Evolutionary conservation across 257 asterid genomes (phyloP), one percentile per base, ranked within the genome.

Genomic region (Capsicum rhomboideum): DNA sequence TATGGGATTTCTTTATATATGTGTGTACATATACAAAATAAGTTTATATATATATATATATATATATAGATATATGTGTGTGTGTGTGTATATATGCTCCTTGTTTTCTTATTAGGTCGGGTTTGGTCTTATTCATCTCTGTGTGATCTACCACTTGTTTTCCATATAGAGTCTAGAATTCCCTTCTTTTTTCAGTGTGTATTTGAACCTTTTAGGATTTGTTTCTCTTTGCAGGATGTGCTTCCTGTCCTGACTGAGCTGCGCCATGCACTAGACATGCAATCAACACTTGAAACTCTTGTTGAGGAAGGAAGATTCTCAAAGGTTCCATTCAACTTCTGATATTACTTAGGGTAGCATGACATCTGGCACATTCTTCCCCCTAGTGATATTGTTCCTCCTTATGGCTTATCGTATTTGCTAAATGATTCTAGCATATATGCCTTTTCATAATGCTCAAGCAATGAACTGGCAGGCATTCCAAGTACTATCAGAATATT

Each of bases 401-500:
- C 77, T 56, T 68, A 50, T 71, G 50, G 34, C 63, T 77, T 77
- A 21, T 4, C 82, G 16, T 77, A 17, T 77, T 77, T 77, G 44
- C 18, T 74, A 71, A 77, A 61, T 78, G n/a, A 54, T 75, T 16
- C 40, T 26, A 49, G 28, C 46, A 50, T 50, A 28, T 80, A 29
- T 63, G 3, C 28, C 59, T 78, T 46, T 80, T 75, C 79, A 80
- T 87, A 55, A 91, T 52, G n/a, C 11, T 34, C 85, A 72, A 37
- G 79, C 69, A 56, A 31, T 78, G 46, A 78, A 84, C 86, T 92
- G 84, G 88, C 97, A 97, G 99, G 99, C 97, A 82, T 97, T 97
- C 89, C 99, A 95, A 89, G 92, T 91, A 75, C 91, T 97, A 80
- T 91, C 99, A 2, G 99, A 97, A 89, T 95, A 97, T 90, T 89